Evolutionary conservation across 768 basidiomycete genomes (phyloP), one percentile per base, ranked within the genome.

Genomic region (Russula earlei): DNA sequence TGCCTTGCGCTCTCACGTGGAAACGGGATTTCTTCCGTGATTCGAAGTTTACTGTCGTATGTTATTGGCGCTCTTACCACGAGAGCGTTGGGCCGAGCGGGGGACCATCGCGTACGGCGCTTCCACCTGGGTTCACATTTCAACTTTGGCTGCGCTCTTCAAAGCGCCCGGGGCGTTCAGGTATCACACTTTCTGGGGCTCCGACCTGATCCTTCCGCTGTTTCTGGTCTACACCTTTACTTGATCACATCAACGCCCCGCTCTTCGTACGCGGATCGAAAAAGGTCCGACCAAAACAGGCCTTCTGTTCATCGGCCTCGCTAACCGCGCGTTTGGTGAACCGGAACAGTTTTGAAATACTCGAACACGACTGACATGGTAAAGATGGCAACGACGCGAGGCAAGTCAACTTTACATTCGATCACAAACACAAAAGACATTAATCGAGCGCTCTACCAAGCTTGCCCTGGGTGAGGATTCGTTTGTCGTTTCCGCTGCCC

Each of bases 401-500:
- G 40, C 8, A 14, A 40, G 40, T 29, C 34, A 29, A 11, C 15
- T 22, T 42, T 17, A 29, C 10, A 29, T 24, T 46, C 49, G 51
- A 46, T 27, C 45, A 87, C 62, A 73, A 84, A 84, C 78, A 34
- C n/a, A n/a, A n/a, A n/a, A n/a, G n/a, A n/a, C n/a, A 46, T 74
- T 41, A 7, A 19, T 38, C n/a, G 4, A 15, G 14, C 5, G 1
- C 5, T 31, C 27, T 19, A 47, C 5, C 38, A 40, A 34, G 27
- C n/a, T n/a, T n/a, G n/a, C 11, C 40, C 45, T 36, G 41, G 51
- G 51, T 31, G 6, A n/a, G 15, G 4, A 15, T 36, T 22, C 36
- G n/a, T 29, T 34, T 40, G 24, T 47, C 44, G 31, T 56, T 49
- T n/a, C 33, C n/a, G 29, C 36, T 31, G 29, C 27, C 34, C n/a